A percentile compares a stretch with the other conserved stretches of the same genome.
These are phyloP conservation scores for Diaporthe australafricana DNA, from an alignment of 2,329 filamentous ascomycete genomes.

Conservation along the genomic window DNA sequence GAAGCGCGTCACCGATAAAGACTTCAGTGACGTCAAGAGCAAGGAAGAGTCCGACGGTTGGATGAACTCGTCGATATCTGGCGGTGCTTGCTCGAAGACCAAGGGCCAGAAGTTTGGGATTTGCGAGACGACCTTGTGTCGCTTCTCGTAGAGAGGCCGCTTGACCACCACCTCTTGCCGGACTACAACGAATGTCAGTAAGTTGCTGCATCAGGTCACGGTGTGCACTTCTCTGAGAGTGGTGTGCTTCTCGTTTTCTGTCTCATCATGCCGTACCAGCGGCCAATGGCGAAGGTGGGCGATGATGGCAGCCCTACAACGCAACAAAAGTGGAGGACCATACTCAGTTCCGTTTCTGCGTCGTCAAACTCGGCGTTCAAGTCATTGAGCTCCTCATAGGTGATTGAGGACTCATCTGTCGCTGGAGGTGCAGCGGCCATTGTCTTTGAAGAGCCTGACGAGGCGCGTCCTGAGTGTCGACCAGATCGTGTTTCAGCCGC, in stretches of 20 bases:
- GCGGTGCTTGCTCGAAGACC: constrained; percentile 87
- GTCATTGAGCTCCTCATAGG: constrained; percentile 81
- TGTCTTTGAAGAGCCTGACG: constrained; percentile 22
- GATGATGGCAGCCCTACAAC: neutral
- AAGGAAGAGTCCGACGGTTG: constrained; percentile 82
- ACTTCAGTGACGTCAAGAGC: constrained; percentile 75
- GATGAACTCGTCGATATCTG: constrained; percentile 89
- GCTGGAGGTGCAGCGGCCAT: constrained; percentile 38
- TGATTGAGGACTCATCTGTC: constrained; percentile 58
- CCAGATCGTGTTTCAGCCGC: neutral
- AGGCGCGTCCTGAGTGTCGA: neutral
- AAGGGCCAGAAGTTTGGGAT: constrained; percentile 96
- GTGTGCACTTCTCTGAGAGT: neutral
- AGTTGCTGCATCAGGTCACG: neutral
- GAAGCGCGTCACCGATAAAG: constrained; percentile 81
- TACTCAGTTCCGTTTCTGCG: constrained; percentile 85
- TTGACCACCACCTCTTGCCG: constrained; percentile 78
- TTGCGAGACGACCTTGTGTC: constrained; percentile 74
- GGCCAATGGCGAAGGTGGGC: neutral
- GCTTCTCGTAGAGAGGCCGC: constrained; percentile 80
- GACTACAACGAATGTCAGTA: constrained; percentile 60
- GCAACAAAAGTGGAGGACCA: constrained; percentile 49
- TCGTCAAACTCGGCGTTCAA: constrained; percentile 88
- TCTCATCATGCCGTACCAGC: neutral
- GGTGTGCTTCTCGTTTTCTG: neutral